Conservation (phyloP, 1,284 basidiomycete species). For the Cutaneotrichosporon dermatis region DNA sequence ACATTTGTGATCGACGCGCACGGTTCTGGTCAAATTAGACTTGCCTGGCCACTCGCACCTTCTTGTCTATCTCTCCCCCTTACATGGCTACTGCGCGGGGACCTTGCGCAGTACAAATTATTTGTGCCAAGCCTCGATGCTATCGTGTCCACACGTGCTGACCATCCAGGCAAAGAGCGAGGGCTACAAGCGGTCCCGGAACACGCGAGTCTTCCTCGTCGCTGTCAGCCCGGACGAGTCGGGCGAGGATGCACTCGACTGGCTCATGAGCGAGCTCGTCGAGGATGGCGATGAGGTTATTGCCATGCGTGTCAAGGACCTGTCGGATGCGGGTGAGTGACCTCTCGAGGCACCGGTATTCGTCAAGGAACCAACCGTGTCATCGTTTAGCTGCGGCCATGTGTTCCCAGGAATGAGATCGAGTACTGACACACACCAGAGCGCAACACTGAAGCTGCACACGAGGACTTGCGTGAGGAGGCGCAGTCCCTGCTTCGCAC, state of each 20-base stretch:
- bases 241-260: slow-evolving; percentile 77
- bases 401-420: no score
- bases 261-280: slow-evolving; percentile 77
- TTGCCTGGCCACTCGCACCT: no score
- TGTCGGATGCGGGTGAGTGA: slow-evolving; percentile 64
- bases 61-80: no score
- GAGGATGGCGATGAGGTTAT: slow-evolving; percentile 94
- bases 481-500: slow-evolving; percentile 76
- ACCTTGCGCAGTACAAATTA: neutral
- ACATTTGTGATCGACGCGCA: neutral
- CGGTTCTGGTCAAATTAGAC: neutral
- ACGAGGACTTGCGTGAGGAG: slow-evolving; percentile 79
- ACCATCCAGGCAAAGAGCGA: slow-evolving; percentile 70
- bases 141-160: neutral
- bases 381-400: no score
- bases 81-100: neutral
- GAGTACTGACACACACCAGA: slow-evolving; percentile 50
- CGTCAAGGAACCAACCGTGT: neutral
- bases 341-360: neutral
- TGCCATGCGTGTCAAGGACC: slow-evolving; percentile 82
- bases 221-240: slow-evolving; percentile 85
- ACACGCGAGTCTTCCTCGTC: slow-evolving; percentile 85
- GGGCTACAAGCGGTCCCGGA: slow-evolving; percentile 70
- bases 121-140: no score
- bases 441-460: slow-evolving; percentile 55